A percentile compares a stretch with the other conserved stretches of the same genome.
These are phyloP conservation scores for Alternaria ventricosa DNA, from an alignment of 2,329 filamentous ascomycete species.

Conservation along the genomic window DNA sequence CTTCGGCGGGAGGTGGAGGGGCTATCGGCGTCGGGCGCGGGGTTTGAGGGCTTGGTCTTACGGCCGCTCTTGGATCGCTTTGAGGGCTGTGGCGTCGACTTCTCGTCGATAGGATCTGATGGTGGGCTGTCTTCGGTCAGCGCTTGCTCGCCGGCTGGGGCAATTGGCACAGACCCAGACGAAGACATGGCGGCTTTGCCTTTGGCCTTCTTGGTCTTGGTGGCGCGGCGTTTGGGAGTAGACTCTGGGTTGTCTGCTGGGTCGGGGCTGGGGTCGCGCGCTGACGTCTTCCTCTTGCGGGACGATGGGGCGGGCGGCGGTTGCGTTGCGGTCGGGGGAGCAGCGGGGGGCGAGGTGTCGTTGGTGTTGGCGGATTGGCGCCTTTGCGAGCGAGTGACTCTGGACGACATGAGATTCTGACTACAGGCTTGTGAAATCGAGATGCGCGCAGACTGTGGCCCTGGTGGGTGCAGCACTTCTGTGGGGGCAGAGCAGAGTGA, in stretches of 20 bases:
- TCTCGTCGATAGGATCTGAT: conserved; percentile 69
- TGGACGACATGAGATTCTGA: conserved; percentile 86
- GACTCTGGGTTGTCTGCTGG: conserved; percentile 50
- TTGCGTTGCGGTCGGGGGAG: conserved; percentile 51
- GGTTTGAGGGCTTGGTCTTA: conserved; percentile 59
- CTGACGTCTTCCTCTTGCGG: conserved; percentile 78
- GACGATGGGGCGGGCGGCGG: conserved; percentile 55
- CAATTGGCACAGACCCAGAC: conserved; percentile 62
- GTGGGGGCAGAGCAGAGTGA: conserved; percentile 30
- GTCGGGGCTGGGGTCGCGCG: conserved; percentile 51
- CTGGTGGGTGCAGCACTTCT: conserved; percentile 35
- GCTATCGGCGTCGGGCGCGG: conserved; percentile 27
- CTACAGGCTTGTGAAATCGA: conserved; percentile 33
- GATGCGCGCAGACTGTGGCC: conserved; percentile 40
- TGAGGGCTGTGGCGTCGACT: conserved; percentile 65
- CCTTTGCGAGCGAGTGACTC: conserved; percentile 94
- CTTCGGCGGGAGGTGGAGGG: conserved; percentile 42
- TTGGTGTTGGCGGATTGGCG: conserved; percentile 72
- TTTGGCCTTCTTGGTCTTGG: conserved; percentile 67
- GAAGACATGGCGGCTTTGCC: conserved; percentile 72
- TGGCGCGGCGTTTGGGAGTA: conserved; percentile 43
- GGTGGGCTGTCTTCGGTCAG: conserved; percentile 60
- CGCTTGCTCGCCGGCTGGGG: conserved; percentile 5
- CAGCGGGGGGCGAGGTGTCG: conserved; percentile 41
- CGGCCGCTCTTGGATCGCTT: conserved; percentile 78